Evolutionary conservation across 2,329 filamentous ascomycete species (phyloP).

Genomic region (Alternaria rosae): DNA sequence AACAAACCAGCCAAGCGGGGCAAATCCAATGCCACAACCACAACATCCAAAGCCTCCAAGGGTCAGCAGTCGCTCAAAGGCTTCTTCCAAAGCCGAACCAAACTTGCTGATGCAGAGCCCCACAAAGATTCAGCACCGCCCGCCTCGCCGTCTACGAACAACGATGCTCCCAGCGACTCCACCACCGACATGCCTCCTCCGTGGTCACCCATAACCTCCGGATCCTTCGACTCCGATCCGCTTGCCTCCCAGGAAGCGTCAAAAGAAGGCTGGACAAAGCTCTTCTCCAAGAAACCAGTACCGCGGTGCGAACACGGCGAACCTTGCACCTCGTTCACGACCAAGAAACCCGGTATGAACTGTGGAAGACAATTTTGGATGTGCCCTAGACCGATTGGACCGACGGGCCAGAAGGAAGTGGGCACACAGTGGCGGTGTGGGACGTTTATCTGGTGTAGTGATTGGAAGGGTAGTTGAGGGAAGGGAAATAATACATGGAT

Average conservation of each 20-base stretch:
- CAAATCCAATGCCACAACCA: conserved; percentile 51
- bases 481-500: not conserved
- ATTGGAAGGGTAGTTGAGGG: conserved; percentile 59
- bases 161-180: conserved; percentile 6
- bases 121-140: conserved; percentile 7
- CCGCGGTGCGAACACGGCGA: conserved; percentile 90
- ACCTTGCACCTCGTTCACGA: conserved; percentile 81
- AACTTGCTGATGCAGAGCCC: conserved; percentile 14
- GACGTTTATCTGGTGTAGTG: conserved; percentile 78
- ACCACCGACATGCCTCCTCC: conserved; percentile 6
- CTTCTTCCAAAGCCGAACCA: conserved; percentile 68
- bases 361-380: conserved; percentile 73
- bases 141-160: conserved; percentile 4
- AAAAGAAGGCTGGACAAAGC: conserved; percentile 85
- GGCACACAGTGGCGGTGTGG: conserved; percentile 86
- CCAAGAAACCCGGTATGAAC: conserved; percentile 90
- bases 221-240: conserved; percentile 31
- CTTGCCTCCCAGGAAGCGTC: conserved; percentile 62
- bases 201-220: conserved; percentile 1
- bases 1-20: conserved; percentile 55
- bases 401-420: conserved; percentile 82
- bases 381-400: conserved; percentile 76
- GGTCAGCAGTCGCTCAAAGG: conserved; percentile 73
- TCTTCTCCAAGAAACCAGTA: conserved; percentile 76
- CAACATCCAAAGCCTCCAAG: conserved; percentile 44